These are phyloP conservation scores for Hymenotorrendiella dingleyae DNA, from an alignment of 2,329 filamentous ascomycete species.

Conservation along the genomic window DNA sequence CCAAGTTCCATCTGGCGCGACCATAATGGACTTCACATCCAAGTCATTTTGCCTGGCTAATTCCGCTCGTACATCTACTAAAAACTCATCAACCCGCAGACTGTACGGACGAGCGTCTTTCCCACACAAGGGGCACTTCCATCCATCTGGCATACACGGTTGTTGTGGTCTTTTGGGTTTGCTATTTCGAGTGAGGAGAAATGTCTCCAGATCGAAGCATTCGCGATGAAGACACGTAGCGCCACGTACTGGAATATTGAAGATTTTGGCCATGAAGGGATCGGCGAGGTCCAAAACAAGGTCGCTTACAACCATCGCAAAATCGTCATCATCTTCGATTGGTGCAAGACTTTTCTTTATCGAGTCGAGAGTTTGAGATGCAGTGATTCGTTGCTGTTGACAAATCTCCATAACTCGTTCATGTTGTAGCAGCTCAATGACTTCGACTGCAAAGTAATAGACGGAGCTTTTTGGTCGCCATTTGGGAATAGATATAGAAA, in stretches of 20 bases:
- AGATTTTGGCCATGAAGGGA: conserved; percentile 60
- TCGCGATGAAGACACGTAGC: conserved; percentile 68
- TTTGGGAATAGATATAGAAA: conserved; percentile 21
- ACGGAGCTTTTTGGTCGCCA: conserved; percentile 29
- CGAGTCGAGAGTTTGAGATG: conserved; percentile 44
- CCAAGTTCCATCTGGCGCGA: conserved; percentile 63
- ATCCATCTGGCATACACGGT: conserved; percentile 59
- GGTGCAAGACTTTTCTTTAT: conserved; percentile 49
- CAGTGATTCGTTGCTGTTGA: conserved; percentile 36
- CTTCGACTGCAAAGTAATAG: conserved; percentile 67
- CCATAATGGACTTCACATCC: conserved; percentile 53
- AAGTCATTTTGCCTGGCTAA: conserved; percentile 45
- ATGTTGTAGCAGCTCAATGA: conserved; percentile 51
- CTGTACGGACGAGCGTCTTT: conserved; percentile 68
- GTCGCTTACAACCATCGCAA: conserved; percentile 51
- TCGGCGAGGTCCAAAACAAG: conserved; percentile 60
- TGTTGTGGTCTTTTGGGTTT: conserved; percentile 42
- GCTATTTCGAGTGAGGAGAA: conserved; percentile 58
- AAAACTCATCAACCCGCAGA: conserved; percentile 69
- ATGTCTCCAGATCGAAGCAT: conserved; percentile 85
- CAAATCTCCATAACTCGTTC: conserved; percentile 37
- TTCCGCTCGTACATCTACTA: conserved; percentile 53
- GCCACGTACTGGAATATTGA: conserved; percentile 66
- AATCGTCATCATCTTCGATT: conserved; percentile 52
- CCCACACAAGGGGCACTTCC: conserved; percentile 82